Base-by-base conservation (phyloP, 345 rosid species). In the Acer campestre region DNA sequence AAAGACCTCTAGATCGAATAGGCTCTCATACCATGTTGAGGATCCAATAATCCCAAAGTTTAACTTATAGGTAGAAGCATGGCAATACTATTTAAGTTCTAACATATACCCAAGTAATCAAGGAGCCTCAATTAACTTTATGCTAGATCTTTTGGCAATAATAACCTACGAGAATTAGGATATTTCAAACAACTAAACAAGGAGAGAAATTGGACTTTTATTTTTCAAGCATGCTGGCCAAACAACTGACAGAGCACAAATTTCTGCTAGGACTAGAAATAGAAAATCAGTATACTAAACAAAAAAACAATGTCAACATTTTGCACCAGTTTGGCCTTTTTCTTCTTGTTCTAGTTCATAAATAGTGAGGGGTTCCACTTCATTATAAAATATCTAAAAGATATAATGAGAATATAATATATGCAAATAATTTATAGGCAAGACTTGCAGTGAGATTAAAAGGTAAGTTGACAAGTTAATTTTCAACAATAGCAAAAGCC, bases 401-500 rank as follows among this genome's bases (percentile, higher is more conserved):
- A 38, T 42, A 73, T 13, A 12, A 61, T 29, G 22, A 61, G 31
- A 73, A 25, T 40, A 44, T 16, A 10, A 73, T 25, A 17, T 23
- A 62, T 44, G 23, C 11, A 73, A 61, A 56, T 29, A 49, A 49
- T 14, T 49, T 49, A 49, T 11, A 69, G 65, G 20, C 49, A 61
- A 51, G 68, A 55, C 40, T 66, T 44, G 69, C 61, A 63, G 6
- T 63, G n/a, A 71, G 72, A 77, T 64, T 22, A 27, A 78, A 44
- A 10, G 27, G n/a, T 22, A n/a, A n/a, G 27, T 56, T 25, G 62
- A 75, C 68, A 71, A 56, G 59, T 44, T 69, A 75, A 51, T 40
- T 81, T 64, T 40, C 65, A 56, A 59, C 22, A n/a, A 38, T 17
- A 51, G 75, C 49, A 62, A 77, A 78, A 65, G 25, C 59, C 25